Base-by-base conservation (phyloP, 2,329 filamentous ascomycete species). In the Proliferodiscus dingleyae region DNA sequence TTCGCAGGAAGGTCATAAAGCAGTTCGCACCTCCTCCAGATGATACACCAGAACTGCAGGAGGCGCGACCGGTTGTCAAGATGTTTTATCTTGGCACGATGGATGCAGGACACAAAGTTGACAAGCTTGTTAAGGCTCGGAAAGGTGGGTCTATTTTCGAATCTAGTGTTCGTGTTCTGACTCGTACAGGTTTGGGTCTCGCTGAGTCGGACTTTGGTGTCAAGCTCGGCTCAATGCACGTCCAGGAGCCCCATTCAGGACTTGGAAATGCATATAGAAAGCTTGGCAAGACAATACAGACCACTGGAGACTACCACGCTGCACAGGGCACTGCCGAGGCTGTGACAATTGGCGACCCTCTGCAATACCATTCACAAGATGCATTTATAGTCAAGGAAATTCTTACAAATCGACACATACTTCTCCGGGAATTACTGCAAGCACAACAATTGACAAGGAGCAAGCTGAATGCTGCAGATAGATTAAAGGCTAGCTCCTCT, bases 351-450 rank as follows among this genome's bases (percentile, higher is more conserved):
- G 89, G 89, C 37, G 93, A 98, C 59, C 88, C 93, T 9, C 81
- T 98, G 52, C 87, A 90, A 60, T 96, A 97, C 64, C 89, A 97
- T 68, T 95, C 89, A 36, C 84, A 88, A 46, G 93, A 98, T 66
- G 88, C 93, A 36, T 95, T 96, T 64, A 95, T 97, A 58, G 93
- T 97, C 56, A 98, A 98, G 68, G 93, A 98, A 65, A 95, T 90
- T 9, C 77, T 98, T 52, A 98, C 93, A 3, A 98, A 98, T 70
- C 87, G 93, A 10, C 93, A 98, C 68, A 95, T 98, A 52, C 78
- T 98, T 16, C 85, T 95, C 34, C 89, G 93, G 48, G 93, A 98
- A 62, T 82, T 97, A 49, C 71, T 95, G 21, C 89, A 96, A 67
- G 90, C 93, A 1, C 90, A 97, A 64, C 87, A 95, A 64, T 75